A percentile compares a stretch with the other conserved stretches of the same genome.
These are phyloP conservation scores for Trichomonas tenax DNA, from an alignment of 208 protist species.

Conservation along the genomic window DNA sequence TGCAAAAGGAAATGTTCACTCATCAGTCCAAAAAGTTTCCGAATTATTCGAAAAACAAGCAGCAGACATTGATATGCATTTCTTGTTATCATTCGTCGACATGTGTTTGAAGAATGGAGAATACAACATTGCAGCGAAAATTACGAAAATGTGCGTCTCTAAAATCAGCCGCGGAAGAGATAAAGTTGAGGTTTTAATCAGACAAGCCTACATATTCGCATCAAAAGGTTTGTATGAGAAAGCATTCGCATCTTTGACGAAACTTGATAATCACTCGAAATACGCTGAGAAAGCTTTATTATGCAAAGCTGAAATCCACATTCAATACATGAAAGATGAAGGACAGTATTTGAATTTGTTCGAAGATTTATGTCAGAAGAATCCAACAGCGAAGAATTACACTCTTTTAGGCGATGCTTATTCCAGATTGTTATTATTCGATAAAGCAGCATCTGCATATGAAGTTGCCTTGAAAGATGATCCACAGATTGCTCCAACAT, in stretches of 20 bases:
- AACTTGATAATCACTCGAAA: background rate
- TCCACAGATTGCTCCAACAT: background rate
- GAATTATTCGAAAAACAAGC: background rate
- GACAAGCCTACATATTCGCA: background rate
- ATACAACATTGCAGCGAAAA: background rate
- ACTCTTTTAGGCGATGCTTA: background rate
- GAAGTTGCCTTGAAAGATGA: background rate
- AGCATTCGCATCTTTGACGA: background rate
- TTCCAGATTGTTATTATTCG: background rate
- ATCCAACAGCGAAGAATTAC: background rate
- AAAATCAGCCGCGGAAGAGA: background rate
- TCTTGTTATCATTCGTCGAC: background rate
- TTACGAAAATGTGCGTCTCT: background rate
- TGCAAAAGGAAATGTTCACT: background rate
- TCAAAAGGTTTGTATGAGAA: background rate
- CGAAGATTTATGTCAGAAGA: background rate
- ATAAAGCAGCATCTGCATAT: background rate
- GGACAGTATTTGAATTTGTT: background rate
- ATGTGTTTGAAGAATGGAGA: background rate
- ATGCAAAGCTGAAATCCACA: background rate
- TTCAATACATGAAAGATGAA: background rate
- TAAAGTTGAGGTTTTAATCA: background rate
- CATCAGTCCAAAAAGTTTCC: background rate
- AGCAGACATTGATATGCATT: background rate
- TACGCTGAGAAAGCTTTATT: background rate